Evolutionary conservation across 2,329 filamentous ascomycete species (phyloP).

Genomic region (Penicillium sp.): DNA sequence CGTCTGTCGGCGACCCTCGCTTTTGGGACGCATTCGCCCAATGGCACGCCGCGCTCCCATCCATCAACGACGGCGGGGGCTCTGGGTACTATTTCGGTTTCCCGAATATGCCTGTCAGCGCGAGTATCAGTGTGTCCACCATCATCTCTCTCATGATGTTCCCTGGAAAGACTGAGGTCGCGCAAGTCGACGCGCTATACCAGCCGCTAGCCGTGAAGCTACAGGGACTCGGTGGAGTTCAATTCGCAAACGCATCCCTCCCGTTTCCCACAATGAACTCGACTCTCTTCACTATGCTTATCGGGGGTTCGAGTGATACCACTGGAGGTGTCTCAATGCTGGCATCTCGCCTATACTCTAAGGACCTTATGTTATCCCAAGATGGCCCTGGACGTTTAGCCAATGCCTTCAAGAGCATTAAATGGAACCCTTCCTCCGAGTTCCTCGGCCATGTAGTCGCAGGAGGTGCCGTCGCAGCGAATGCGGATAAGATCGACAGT

Average conservation of each 20-base stretch:
- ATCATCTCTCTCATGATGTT: slow-evolving; percentile 24
- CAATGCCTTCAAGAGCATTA: slow-evolving; percentile 21
- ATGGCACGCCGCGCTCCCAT: slow-evolving; percentile 46
- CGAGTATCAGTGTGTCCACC: slow-evolving; percentile 32
- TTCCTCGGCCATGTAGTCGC: slow-evolving; percentile 36
- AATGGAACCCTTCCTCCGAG: slow-evolving; percentile 20
- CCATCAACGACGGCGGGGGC: slow-evolving; percentile 49
- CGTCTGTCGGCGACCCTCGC: slow-evolving; percentile 9
- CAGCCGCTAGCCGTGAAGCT: slow-evolving; percentile 22
- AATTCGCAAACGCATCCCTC: slow-evolving; percentile 17
- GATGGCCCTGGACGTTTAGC: slow-evolving; percentile 14
- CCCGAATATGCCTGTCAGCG: slow-evolving; percentile 28
- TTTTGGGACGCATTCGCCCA: slow-evolving; percentile 29
- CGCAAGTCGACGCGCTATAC: slow-evolving; percentile 21
- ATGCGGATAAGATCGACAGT: slow-evolving; percentile 42
- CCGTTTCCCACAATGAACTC: slow-evolving; percentile 24
- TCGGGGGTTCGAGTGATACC: slow-evolving; percentile 24
- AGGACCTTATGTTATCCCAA: slow-evolving; percentile 31
- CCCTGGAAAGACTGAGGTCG: slow-evolving; percentile 27
- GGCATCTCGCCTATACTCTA: slow-evolving; percentile 37
- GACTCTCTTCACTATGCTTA: slow-evolving; percentile 21
- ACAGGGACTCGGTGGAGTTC: slow-evolving; percentile 18
- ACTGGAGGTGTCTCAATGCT: slow-evolving; percentile 28
- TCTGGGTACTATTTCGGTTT: slow-evolving; percentile 43
- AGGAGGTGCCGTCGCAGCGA: slow-evolving; percentile 41